Conservation (phyloP, 2,329 filamentous ascomycete species). For the Thelonectria discophora region DNA sequence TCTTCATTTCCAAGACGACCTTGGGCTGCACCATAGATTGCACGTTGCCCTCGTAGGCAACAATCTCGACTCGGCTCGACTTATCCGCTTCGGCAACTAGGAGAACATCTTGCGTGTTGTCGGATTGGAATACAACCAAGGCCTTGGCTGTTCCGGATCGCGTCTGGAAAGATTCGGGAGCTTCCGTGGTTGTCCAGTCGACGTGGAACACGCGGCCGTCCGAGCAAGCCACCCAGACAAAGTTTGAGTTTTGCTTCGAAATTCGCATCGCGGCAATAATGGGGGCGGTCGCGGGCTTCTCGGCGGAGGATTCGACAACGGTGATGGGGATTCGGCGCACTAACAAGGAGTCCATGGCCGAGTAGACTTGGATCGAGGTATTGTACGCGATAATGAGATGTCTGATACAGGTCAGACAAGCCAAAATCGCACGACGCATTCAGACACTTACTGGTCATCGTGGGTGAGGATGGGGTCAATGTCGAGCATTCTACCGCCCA, state of each 20-base stretch:
- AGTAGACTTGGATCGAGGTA: constrained; percentile 82
- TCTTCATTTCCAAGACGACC: constrained; percentile 49
- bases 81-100: constrained; percentile 57
- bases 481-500: constrained; percentile 72
- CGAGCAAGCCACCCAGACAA: constrained; percentile 68
- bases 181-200: constrained; percentile 63
- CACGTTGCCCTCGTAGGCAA: constrained; percentile 55
- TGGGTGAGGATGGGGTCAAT: constrained; percentile 69
- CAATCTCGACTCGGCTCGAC: constrained; percentile 48
- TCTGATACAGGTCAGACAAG: constrained; percentile 53
- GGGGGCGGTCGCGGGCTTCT: constrained; percentile 39
- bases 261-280: constrained; percentile 54
- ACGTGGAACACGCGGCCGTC: constrained; percentile 66
- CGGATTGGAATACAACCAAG: constrained; percentile 54
- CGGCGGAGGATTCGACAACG: constrained; percentile 40
- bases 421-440: neutral
- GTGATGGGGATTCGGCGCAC: constrained; percentile 72
- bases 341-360: constrained; percentile 81
- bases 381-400: constrained; percentile 79
- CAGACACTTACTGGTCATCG: constrained; percentile 65
- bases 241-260: constrained; percentile 52
- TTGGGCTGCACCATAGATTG: constrained; percentile 44
- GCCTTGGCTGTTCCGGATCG: constrained; percentile 56
- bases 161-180: constrained; percentile 53
- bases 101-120: constrained; percentile 54